Evolutionary conservation across 768 basidiomycete species (phyloP).

Genomic region (Strobilomyces dryophilus): DNA sequence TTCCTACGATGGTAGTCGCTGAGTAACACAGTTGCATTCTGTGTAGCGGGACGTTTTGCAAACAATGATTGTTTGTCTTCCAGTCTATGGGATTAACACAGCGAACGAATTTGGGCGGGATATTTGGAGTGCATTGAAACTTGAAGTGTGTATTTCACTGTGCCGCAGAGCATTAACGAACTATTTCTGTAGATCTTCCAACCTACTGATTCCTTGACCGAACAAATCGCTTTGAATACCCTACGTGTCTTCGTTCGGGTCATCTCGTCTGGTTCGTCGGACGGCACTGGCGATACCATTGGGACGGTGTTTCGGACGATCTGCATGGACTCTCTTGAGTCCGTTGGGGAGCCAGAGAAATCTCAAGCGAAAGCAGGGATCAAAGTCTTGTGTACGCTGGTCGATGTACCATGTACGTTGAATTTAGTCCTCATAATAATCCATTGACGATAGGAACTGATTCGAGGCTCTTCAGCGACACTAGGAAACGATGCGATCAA

Average conservation of each 20-base stretch:
- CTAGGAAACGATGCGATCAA: constrained; percentile 65
- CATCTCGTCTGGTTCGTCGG: constrained; percentile 50
- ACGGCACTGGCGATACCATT: constrained; percentile 34
- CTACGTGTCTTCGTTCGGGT: constrained; percentile 70
- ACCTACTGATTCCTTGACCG: constrained; percentile 75
- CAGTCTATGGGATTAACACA: constrained; percentile 71
- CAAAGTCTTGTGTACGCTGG: constrained; percentile 74
- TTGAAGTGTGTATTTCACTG: constrained; percentile 57
- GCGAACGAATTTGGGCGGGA: constrained; percentile 63
- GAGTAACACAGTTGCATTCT: constrained; percentile 1
- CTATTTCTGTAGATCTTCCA: constrained; percentile 72
- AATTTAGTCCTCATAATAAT: background rate
- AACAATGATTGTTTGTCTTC: constrained; percentile 72
- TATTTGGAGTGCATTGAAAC: constrained; percentile 87
- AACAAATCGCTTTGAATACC: constrained; percentile 67
- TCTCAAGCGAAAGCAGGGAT: constrained; percentile 85
- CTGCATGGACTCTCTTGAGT: constrained; percentile 74
- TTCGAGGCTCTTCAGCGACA: constrained; percentile 44
- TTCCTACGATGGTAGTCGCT: background rate
- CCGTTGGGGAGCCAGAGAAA: constrained; percentile 90
- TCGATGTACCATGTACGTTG: constrained; percentile 72
- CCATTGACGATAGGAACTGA: background rate
- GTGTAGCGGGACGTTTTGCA: constrained; percentile 81
- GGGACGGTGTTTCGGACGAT: constrained; percentile 68
- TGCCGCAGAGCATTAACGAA: background rate